A percentile compares a stretch with the other conserved stretches of the same genome.
phyloP scores from a whole-genome alignment of 1,139 yeast species.

The Suhomyces choctaworum region DNA sequence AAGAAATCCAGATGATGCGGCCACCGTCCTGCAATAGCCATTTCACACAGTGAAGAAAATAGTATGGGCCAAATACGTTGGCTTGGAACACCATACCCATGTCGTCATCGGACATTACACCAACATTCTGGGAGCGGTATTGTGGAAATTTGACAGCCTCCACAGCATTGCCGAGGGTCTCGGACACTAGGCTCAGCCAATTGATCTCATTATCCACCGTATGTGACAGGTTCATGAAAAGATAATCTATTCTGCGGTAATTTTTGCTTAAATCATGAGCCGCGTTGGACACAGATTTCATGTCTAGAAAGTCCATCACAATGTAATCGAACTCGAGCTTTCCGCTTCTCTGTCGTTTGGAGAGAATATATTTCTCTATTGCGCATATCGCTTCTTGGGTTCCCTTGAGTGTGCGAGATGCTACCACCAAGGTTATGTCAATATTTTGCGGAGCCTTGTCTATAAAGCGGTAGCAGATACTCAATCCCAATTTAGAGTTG shows the following conservation, averaged over 20 bases:
- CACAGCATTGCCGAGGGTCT: constrained; percentile 63
- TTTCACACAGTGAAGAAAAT: constrained; percentile 61
- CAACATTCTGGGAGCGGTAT: constrained; percentile 76
- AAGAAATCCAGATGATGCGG: constrained; percentile 78
- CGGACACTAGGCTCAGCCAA: constrained; percentile 73
- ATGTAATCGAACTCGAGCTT: constrained; percentile 81
- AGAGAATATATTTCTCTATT: constrained; percentile 53
- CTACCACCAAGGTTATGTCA: constrained; percentile 77
- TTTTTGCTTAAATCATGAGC: constrained; percentile 65
- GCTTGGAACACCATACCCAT: constrained; percentile 92
- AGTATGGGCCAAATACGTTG: constrained; percentile 93
- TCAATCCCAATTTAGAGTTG: constrained; percentile 76
- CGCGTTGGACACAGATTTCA: constrained; percentile 80
- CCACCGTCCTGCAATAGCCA: constrained; percentile 59
- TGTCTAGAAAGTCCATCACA: constrained; percentile 79
- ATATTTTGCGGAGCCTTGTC: constrained; percentile 52
- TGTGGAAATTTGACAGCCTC: constrained; percentile 83
- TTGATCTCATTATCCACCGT: constrained; percentile 85
- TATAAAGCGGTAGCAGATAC: constrained; percentile 77
- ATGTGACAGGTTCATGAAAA: constrained; percentile 87
- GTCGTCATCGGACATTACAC: constrained; percentile 69
- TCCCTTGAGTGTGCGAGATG: constrained; percentile 84
- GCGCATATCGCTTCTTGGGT: constrained; percentile 72
- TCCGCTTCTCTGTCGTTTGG: constrained; percentile 37
- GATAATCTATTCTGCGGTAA: constrained; percentile 67